Percentiles rank a stretch among this genome's conserved stretches.
phyloP scores from a whole-genome alignment of 192 early-diverging fungal genomes.

The Oehlia diaphana region DNA sequence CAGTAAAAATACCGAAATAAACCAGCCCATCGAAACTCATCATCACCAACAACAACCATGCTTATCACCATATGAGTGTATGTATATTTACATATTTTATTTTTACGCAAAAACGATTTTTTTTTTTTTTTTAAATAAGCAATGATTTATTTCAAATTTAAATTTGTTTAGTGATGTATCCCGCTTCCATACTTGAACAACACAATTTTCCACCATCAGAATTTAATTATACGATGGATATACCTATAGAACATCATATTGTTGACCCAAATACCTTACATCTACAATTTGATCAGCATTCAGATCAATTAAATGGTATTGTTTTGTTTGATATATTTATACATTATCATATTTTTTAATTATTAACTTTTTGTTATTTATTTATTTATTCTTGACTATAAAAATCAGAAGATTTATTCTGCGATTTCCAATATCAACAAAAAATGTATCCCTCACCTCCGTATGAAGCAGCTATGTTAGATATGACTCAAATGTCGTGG shows the following conservation, averaged over 20 bases:
- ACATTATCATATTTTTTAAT: neutral
- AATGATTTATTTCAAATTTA: neutral
- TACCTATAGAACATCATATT: slow-evolving; percentile 9
- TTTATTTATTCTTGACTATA: neutral
- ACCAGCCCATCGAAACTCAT: neutral
- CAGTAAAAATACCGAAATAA: neutral
- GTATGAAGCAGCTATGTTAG: slow-evolving; percentile 9
- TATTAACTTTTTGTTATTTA: neutral
- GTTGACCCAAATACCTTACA: neutral
- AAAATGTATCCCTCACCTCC: slow-evolving; percentile 30
- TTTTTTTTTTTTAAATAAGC: neutral
- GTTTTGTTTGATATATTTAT: neutral
- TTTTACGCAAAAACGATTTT: neutral
- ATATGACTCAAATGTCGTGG: neutral
- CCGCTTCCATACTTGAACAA: neutral
- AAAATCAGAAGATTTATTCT: neutral
- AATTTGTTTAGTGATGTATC: neutral
- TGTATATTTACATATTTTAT: neutral
- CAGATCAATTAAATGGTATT: slow-evolving; percentile 1
- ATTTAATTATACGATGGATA: slow-evolving; percentile 3
- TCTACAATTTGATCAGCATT: slow-evolving; percentile 1
- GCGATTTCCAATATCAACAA: slow-evolving; percentile 11
- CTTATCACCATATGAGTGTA: slow-evolving; percentile 13
- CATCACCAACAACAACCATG: slow-evolving; percentile 5
- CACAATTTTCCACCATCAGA: neutral